Base-by-base conservation (phyloP, 78 protist species). In the Dictyostelium purpureum region DNA sequence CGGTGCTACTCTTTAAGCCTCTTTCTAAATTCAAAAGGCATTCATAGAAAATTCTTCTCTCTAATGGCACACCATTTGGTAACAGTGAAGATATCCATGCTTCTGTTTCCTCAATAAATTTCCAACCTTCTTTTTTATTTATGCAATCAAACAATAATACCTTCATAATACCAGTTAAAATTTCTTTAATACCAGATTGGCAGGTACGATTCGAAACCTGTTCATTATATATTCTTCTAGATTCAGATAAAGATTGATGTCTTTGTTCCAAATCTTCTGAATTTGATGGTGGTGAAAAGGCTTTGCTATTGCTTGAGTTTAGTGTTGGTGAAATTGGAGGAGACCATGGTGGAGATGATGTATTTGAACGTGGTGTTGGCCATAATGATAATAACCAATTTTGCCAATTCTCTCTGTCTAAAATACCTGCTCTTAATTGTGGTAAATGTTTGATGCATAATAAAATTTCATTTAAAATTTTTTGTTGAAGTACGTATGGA, bases 61-160 rank as follows among this genome's bases (percentile, higher is more conserved):
- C 92, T 0, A 85, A 49, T 12, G 92, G 92, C 4, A 56, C 31
- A 18, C 92, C 82, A 61, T 73, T 85, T 6, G 80, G 82, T 26
- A 85, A 45, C 9, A 85, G 16, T 4, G 74, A 31, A 35, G 45
- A 85, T 43, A 85, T 73, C 82, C 92, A 90, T 43, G 94, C 89
- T 33, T 79, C 77, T 21, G 94, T 90, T 28, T 90, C 94, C n/a
- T 90, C 94, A 38, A 90, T 79, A 18, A 28, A 31, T 31, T 52
- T 59, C 94, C 94, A 90, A 24, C 94, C 94, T 18, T 90, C 94
- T n/a, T 65, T 71, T 40, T 78, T 75, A 45, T 42, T 45, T 12
- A 70, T 51, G 24, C 94, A 81, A 24, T 81, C 94, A 56, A 57
- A 69, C 10, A 90, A 12, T 1, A 90, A 24, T 24, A 81, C 19